Evolutionary conservation across 352 stramenopile genomes (phyloP).

Genomic region (Lagenidium sp.): DNA sequence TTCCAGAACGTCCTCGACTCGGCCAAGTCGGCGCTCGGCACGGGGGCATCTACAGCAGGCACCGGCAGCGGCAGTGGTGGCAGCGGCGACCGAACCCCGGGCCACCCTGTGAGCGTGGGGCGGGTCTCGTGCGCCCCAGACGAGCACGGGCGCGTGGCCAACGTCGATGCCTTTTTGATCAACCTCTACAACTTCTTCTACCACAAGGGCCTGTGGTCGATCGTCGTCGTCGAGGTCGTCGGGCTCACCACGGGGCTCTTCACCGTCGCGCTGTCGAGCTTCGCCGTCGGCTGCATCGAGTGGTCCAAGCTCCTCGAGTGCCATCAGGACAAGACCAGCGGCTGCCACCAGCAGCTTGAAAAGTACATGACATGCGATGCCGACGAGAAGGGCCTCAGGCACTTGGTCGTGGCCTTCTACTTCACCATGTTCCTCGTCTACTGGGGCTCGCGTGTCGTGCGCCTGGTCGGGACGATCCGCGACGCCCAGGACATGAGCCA

Average conservation of each 20-base stretch:
- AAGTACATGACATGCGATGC: conserved; percentile 61
- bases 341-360: conserved; percentile 72
- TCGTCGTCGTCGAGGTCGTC: conserved; percentile 85
- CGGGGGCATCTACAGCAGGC: background rate
- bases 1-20: conserved; percentile 62
- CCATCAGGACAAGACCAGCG: conserved; percentile 50
- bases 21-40: conserved; percentile 25
- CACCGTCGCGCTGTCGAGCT: conserved; percentile 92
- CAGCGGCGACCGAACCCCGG: too few species aligned
- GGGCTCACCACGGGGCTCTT: conserved; percentile 93
- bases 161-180: conserved; percentile 89
- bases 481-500: conserved; percentile 86
- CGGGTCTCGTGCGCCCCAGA: too few species aligned
- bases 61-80: conserved; percentile 30
- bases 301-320: conserved; percentile 88
- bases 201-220: conserved; percentile 89
- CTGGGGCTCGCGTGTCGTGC: conserved; percentile 81
- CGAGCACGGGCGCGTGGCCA: conserved; percentile 55
- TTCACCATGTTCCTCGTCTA: conserved; percentile 93
- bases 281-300: conserved; percentile 94
- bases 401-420: conserved; percentile 85
- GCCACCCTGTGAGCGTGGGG: too few species aligned
- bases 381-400: conserved; percentile 35
- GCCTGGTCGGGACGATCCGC: conserved; percentile 75
- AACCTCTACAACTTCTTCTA: conserved; percentile 94